A percentile compares a stretch with the other conserved stretches of the same genome.
Conservation (phyloP, 1,284 basidiomycete species). For the Ustilago curta region DNA sequence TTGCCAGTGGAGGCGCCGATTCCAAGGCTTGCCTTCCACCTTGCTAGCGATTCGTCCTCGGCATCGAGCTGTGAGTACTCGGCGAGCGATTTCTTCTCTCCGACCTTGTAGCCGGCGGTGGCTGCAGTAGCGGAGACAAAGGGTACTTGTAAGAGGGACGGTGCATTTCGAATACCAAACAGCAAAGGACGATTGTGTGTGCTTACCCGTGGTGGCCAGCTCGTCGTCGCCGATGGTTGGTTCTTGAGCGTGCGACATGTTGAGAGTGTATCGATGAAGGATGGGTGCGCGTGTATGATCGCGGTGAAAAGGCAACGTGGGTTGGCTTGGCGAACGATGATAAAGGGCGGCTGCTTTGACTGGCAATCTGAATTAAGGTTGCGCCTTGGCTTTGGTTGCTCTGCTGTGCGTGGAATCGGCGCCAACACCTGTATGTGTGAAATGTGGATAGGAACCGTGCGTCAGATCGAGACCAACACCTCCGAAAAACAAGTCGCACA, state of each 20-base stretch:
- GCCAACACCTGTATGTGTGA: constrained; percentile 3
- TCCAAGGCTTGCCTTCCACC: constrained; percentile 91
- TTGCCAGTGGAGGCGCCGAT: constrained; percentile 73
- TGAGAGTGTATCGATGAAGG: not conserved
- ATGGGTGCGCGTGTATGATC: constrained; percentile 11
- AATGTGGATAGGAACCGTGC: too few relatives aligned
- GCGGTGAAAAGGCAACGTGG: constrained; percentile 2
- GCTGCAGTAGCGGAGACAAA: constrained; percentile 20
- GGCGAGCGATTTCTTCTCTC: constrained; percentile 72
- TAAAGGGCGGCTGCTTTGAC: not conserved
- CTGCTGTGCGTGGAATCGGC: too few relatives aligned
- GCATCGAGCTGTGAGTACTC: constrained; percentile 78
- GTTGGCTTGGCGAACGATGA: not conserved
- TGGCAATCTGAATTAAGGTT: too few relatives aligned
- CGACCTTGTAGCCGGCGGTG: constrained; percentile 69
- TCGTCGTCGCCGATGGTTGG: constrained; percentile 52
- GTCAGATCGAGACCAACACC: constrained; percentile 5
- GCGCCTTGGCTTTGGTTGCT: too few relatives aligned
- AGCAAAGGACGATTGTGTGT: not conserved
- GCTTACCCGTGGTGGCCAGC: constrained; percentile 53
- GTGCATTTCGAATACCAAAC: not conserved
- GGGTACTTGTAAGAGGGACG: not conserved
- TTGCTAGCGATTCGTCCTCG: constrained; percentile 80
- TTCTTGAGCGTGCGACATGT: constrained; percentile 55
- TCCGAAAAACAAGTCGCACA: not conserved